Evolutionary conservation across 108 stramenopile genomes (phyloP).

Genomic region (Heterococcus sp.): DNA sequence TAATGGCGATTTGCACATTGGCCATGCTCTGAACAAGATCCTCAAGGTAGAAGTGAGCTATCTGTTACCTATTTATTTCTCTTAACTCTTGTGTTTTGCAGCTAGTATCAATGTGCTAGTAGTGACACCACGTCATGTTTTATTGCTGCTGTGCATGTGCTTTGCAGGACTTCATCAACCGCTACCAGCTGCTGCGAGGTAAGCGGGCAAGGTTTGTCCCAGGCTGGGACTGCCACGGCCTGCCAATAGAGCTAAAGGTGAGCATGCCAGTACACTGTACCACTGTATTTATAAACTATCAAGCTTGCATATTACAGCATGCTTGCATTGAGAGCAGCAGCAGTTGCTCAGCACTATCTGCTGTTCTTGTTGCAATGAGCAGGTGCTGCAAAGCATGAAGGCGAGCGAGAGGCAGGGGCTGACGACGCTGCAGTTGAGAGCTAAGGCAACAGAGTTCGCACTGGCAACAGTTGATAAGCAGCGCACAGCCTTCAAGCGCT

Average conservation of each 20-base stretch:
- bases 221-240: slow-evolving; percentile 99
- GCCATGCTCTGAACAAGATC: slow-evolving; percentile 97
- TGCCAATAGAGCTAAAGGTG: slow-evolving; percentile 95
- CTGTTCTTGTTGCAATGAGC: no score
- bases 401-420: slow-evolving; percentile 69
- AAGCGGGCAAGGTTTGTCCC: slow-evolving; percentile 93
- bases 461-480: slow-evolving; percentile 85
- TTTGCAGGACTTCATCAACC: slow-evolving; percentile 93
- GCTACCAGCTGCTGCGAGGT: slow-evolving; percentile 83
- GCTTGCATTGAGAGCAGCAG: no score
- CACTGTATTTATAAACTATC: no score
- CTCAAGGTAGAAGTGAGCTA: slow-evolving; percentile 30
- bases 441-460: slow-evolving; percentile 84
- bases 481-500: slow-evolving; percentile 76
- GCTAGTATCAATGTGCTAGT: no score
- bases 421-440: slow-evolving; percentile 62
- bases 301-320: no score
- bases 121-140: no score
- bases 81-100: background rate
- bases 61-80: background rate
- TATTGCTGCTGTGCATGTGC: no score
- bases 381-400: slow-evolving; percentile 82
- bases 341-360: no score
- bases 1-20: slow-evolving; percentile 96
- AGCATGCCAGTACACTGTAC: no score